phyloP scores from a whole-genome alignment of 768 basidiomycete genomes.

The Agrocybe praecox region DNA sequence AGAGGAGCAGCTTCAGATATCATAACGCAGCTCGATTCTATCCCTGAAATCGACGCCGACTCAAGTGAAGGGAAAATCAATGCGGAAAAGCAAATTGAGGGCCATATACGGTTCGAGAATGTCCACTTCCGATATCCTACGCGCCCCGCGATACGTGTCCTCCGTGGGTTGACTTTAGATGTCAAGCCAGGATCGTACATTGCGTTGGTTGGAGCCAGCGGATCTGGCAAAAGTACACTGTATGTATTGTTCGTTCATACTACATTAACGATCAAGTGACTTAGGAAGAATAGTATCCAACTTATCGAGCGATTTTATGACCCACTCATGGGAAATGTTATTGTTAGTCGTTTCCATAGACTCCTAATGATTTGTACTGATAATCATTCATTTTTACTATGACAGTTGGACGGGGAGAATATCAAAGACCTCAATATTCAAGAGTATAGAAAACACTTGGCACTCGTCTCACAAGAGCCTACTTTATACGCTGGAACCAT shows the following conservation, averaged over 20 bases:
- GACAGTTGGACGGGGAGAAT: conserved; percentile 70
- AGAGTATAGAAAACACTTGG: conserved; percentile 87
- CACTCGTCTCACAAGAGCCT: conserved; percentile 91
- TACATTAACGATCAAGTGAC: conserved; percentile 1
- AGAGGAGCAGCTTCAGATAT: conserved; percentile 76
- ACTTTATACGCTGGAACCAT: conserved; percentile 88
- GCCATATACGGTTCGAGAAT: conserved; percentile 76
- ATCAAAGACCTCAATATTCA: conserved; percentile 79
- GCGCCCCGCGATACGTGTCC: conserved; percentile 78
- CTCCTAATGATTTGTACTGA: conserved; percentile 5
- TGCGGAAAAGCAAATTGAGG: conserved; percentile 44
- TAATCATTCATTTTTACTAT: neutral
- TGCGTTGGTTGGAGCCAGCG: conserved; percentile 83
- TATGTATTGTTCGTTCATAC: conserved; percentile 31
- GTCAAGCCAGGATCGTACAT: conserved; percentile 80
- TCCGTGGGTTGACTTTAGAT: conserved; percentile 73
- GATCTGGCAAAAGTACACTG: conserved; percentile 85
- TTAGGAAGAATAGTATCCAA: conserved; percentile 55
- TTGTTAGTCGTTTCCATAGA: conserved; percentile 47
- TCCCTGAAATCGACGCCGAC: conserved; percentile 81
- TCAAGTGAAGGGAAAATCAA: conserved; percentile 61
- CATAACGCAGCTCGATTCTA: conserved; percentile 72
- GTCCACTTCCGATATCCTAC: conserved; percentile 92
- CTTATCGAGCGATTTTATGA: conserved; percentile 86
- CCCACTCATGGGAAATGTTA: conserved; percentile 69